Conservation (phyloP, 164 flowering plant species). For the Kingdonia uniflora region DNA sequence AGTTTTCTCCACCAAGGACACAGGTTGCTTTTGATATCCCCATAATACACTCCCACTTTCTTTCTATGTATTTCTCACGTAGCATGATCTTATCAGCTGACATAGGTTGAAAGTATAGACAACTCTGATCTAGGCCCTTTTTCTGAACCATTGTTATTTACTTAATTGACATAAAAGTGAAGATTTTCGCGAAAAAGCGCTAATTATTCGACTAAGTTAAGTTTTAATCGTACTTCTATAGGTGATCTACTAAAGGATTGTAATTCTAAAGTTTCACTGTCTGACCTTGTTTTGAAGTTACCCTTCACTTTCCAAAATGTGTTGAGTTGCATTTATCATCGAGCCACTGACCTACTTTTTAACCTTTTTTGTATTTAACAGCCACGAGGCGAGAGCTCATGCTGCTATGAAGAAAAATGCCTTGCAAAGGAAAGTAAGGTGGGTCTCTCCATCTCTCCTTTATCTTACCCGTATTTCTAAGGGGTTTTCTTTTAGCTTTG, state of each 20-base stretch:
- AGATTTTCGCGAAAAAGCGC: no score
- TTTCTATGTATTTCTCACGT: neutral
- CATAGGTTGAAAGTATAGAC: neutral
- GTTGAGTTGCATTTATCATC: neutral
- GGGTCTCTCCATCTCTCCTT: neutral
- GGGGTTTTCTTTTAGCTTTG: neutral
- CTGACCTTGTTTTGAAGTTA: no score
- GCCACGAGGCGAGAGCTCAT: conserved; percentile 54
- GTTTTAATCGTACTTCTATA: no score
- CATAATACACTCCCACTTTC: neutral
- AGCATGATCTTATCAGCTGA: neutral
- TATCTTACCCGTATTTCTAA: neutral
- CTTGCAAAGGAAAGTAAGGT: conserved; percentile 37
- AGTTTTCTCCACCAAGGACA: neutral
- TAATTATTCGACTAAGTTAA: no score
- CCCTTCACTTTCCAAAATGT: neutral
- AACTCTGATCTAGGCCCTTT: no score
- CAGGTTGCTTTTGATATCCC: neutral
- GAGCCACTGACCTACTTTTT: neutral
- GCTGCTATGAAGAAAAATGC: conserved; percentile 47
- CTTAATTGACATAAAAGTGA: no score
- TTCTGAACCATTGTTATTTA: no score
- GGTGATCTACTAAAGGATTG: no score
- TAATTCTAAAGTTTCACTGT: no score
- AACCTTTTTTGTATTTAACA: conserved; percentile 15